A percentile compares a stretch with the other conserved stretches of the same genome.
phyloP scores from a whole-genome alignment of 306 rosid genomes.

The Hippophae gyantsensis region DNA sequence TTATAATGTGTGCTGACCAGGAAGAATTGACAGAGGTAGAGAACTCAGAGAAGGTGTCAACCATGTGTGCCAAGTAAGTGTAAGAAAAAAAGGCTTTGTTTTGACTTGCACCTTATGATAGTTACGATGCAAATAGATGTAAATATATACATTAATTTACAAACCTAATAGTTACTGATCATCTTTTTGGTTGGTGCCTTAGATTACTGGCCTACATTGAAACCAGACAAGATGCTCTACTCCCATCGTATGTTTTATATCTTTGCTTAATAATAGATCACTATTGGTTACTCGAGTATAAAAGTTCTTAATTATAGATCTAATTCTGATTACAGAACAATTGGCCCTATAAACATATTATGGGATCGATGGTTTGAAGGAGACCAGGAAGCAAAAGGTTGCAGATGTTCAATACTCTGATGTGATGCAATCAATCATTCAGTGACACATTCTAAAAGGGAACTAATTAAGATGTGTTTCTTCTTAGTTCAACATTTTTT shows the following conservation, averaged over 20 bases:
- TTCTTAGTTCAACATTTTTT: too few relatives aligned
- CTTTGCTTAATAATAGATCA: slow-evolving; percentile 15
- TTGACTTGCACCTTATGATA: background rate
- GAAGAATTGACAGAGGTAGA: slow-evolving; percentile 68
- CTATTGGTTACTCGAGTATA: background rate
- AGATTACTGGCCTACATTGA: slow-evolving; percentile 49
- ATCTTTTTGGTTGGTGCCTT: slow-evolving; percentile 19
- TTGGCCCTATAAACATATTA: slow-evolving; percentile 44
- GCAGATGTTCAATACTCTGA: slow-evolving; percentile 65
- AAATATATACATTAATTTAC: background rate
- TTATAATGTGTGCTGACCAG: slow-evolving; percentile 27
- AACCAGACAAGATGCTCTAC: slow-evolving; percentile 53
- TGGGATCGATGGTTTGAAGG: slow-evolving; percentile 92
- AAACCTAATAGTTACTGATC: slow-evolving; percentile 7
- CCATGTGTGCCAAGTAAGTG: slow-evolving; percentile 60
- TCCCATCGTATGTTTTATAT: slow-evolving; percentile 46
- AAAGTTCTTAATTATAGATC: slow-evolving; percentile 12
- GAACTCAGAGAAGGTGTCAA: slow-evolving; percentile 50
- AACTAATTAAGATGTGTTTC: too few relatives aligned
- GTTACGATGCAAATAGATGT: background rate
- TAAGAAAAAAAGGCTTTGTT: slow-evolving; percentile 13
- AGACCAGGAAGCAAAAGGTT: slow-evolving; percentile 50
- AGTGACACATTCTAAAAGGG: too few relatives aligned
- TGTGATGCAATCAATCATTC: slow-evolving; percentile 15
- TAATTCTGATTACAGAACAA: slow-evolving; percentile 35